Conservation (phyloP, 2,329 filamentous ascomycete species). For the Fusarium redolens region DNA sequence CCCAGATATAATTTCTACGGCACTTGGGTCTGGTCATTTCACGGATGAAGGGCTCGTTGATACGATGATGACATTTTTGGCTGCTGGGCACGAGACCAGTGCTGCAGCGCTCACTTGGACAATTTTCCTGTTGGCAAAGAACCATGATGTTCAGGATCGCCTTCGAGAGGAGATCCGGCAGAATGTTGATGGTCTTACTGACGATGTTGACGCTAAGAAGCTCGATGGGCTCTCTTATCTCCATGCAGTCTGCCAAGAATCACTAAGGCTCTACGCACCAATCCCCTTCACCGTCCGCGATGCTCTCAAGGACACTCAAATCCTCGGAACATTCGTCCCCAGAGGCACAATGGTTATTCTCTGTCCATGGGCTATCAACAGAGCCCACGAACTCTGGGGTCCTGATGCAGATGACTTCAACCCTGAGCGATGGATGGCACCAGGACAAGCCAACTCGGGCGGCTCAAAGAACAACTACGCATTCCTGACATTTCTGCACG, state of each 20-base stretch:
- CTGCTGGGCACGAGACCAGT: conserved; percentile 57
- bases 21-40: conserved; percentile 47
- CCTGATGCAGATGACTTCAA: conserved; percentile 50
- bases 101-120: conserved; percentile 56
- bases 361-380: conserved; percentile 47
- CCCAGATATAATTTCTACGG: conserved; percentile 53
- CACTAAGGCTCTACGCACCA: conserved; percentile 55
- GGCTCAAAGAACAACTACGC: conserved; percentile 76
- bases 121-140: conserved; percentile 51
- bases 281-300: conserved; percentile 49
- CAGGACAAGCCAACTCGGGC: conserved; percentile 60
- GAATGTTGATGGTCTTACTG: conserved; percentile 48
- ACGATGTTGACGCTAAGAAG: conserved; percentile 30
- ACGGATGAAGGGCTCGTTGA: conserved; percentile 20
- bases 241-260: conserved; percentile 57
- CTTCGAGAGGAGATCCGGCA: conserved; percentile 54
- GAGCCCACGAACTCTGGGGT: conserved; percentile 51
- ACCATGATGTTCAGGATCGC: conserved; percentile 52
- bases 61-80: conserved; percentile 29
- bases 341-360: conserved; percentile 51
- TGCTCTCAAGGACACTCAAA: conserved; percentile 46
- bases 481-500: conserved; percentile 81
- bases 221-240: conserved; percentile 55
- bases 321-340: conserved; percentile 51
- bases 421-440: conserved; percentile 52